Evolutionary conservation across 495 filamentous ascomycete species (phyloP).

Genomic region (Penicillium riverlandense): DNA sequence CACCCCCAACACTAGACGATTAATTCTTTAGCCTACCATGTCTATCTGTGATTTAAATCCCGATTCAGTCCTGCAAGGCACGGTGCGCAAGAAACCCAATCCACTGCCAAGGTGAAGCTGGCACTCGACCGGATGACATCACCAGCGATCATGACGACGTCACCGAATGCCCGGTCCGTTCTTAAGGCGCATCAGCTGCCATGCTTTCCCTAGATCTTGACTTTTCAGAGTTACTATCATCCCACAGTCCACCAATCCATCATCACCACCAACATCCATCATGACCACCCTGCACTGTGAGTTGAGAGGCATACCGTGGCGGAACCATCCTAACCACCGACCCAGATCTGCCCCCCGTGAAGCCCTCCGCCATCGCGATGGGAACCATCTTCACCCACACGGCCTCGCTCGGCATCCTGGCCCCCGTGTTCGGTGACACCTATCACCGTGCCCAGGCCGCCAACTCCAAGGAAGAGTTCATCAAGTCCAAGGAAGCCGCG

Average conservation of each 20-base stretch:
- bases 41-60: no score
- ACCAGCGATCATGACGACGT: constrained; percentile 39
- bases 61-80: no score
- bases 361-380: constrained; percentile 94
- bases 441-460: constrained; percentile 88
- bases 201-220: no score
- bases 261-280: constrained; percentile 12
- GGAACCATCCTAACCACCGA: not conserved
- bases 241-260: no score
- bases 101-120: no score
- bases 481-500: constrained; percentile 85
- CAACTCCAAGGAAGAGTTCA: constrained; percentile 93
- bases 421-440: constrained; percentile 88
- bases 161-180: constrained; percentile 14
- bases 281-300: constrained; percentile 62
- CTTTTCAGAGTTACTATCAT: no score
- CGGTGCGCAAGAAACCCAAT: no score
- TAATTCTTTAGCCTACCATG: no score
- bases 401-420: constrained; percentile 70
- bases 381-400: constrained; percentile 94
- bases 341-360: constrained; percentile 86
- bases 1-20: no score
- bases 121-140: constrained; percentile 13
- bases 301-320: constrained; percentile 11
- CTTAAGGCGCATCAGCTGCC: constrained; percentile 3